Conservation (phyloP, 139 green algal genomes). For the Tetraselmis striata region DNA sequence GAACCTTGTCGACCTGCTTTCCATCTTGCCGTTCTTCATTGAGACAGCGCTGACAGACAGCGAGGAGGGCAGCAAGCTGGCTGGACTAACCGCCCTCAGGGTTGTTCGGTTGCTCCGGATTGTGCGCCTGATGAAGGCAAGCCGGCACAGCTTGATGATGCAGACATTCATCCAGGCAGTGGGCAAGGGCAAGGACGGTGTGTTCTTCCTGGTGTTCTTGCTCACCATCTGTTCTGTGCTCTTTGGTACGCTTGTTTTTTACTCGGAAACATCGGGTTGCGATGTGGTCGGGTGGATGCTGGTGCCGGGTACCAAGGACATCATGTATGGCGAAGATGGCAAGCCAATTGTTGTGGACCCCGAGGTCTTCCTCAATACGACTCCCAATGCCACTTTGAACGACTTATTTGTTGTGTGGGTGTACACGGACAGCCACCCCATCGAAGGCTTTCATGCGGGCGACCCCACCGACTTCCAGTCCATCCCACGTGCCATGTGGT, state of each 20-base stretch:
- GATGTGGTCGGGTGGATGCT: background rate
- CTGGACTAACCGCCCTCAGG: slow-evolving; percentile 21
- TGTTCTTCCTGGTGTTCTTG: slow-evolving; percentile 33
- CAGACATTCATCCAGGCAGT: slow-evolving; percentile 16
- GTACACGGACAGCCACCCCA: background rate
- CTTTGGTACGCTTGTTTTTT: background rate
- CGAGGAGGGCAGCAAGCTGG: background rate
- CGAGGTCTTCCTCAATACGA: slow-evolving; percentile 11
- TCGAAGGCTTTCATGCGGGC: background rate
- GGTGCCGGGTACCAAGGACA: background rate
- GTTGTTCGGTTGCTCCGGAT: slow-evolving; percentile 34
- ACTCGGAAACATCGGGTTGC: background rate
- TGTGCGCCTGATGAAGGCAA: slow-evolving; percentile 35
- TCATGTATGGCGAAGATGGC: background rate
- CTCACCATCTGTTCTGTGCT: slow-evolving; percentile 8
- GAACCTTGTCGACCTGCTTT: slow-evolving; percentile 41
- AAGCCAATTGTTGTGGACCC: slow-evolving; percentile 22
- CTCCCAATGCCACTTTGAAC: slow-evolving; percentile 1
- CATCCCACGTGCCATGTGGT: slow-evolving; percentile 28
- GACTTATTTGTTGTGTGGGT: slow-evolving; percentile 5
- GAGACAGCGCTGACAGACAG: background rate
- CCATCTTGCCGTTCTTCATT: slow-evolving; percentile 38
- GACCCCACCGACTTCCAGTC: slow-evolving; percentile 4
- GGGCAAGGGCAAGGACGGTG: slow-evolving; percentile 16
- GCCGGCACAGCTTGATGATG: slow-evolving; percentile 22